phyloP scores from a whole-genome alignment of 768 basidiomycete genomes.

The Daedaleopsis sinensis region DNA sequence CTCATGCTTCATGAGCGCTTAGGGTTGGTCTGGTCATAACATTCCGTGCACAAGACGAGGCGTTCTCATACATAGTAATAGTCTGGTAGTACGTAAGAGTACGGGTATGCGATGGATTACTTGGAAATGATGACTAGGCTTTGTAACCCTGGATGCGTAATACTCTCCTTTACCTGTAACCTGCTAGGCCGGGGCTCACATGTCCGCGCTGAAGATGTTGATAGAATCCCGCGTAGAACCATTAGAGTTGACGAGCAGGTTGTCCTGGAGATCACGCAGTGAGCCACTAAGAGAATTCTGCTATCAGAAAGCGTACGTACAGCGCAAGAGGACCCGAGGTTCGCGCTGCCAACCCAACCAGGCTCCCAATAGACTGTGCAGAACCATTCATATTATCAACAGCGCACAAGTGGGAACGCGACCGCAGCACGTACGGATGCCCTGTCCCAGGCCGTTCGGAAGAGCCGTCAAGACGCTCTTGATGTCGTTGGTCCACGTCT shows the following conservation, averaged over 20 bases:
- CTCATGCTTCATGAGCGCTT: not conserved
- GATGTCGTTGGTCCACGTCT: constrained; percentile 55
- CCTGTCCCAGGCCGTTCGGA: constrained; percentile 38
- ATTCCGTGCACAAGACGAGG: no score
- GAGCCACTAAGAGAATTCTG: no score
- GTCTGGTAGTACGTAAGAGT: no score
- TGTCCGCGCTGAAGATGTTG: constrained; percentile 29
- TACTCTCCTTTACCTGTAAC: not conserved
- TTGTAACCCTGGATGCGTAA: not conserved
- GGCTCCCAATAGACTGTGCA: constrained; percentile 63
- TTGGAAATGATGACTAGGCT: no score
- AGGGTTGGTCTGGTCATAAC: not conserved
- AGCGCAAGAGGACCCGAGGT: constrained; percentile 33
- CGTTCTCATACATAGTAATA: no score
- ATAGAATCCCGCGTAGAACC: constrained; percentile 43
- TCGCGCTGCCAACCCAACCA: constrained; percentile 62
- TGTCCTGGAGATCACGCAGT: constrained; percentile 39
- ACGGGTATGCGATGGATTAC: no score
- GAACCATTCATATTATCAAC: not conserved
- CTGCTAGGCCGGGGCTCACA: constrained; percentile 5
- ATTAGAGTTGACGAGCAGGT: constrained; percentile 49
- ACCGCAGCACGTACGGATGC: constrained; percentile 38
- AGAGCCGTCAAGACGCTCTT: constrained; percentile 47
- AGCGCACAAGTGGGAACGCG: not conserved
- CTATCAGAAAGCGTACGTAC: constrained; percentile 23